Conservation (phyloP, 306 rosid genomes). For the Heteromeles arbutifolia region DNA sequence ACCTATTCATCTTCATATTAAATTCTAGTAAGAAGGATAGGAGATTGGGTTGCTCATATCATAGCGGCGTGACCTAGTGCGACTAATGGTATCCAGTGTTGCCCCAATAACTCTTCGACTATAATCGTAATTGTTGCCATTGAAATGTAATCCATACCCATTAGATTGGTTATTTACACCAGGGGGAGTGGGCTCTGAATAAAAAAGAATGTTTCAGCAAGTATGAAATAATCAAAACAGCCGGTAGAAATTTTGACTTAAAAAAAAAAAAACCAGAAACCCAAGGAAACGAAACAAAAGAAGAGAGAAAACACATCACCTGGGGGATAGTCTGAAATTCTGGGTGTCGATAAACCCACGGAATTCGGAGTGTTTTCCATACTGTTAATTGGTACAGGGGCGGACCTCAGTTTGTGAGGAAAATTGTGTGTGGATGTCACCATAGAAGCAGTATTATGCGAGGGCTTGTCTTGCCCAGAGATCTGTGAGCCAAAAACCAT, state of each 20-base stretch:
- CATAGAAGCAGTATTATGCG: constrained; percentile 32
- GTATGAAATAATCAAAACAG: constrained; percentile 2
- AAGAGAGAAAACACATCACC: constrained; percentile 33
- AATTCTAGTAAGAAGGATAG: constrained; percentile 36
- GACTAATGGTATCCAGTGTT: constrained; percentile 56
- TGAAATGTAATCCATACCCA: constrained; percentile 49
- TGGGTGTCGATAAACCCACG: constrained; percentile 24
- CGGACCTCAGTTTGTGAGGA: too few species aligned
- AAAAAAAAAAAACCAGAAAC: neutral
- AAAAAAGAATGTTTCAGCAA: constrained; percentile 24
- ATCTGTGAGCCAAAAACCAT: constrained; percentile 44
- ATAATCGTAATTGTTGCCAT: constrained; percentile 53
- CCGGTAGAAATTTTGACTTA: neutral
- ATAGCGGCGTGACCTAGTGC: constrained; percentile 52
- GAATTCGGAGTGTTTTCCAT: constrained; percentile 8
- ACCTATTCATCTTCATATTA: constrained; percentile 20
- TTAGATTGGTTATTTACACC: constrained; percentile 52
- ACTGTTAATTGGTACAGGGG: too few species aligned
- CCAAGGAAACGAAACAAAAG: constrained; percentile 3
- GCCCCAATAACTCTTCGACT: constrained; percentile 62
- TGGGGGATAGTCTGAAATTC: constrained; percentile 47
- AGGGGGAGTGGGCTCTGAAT: constrained; percentile 42
- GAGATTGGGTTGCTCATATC: constrained; percentile 46
- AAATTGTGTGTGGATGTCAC: constrained; percentile 43
- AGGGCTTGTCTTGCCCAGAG: constrained; percentile 67